Conservation (phyloP, 768 basidiomycete species). For the Kwoniella bestiolae region DNA sequence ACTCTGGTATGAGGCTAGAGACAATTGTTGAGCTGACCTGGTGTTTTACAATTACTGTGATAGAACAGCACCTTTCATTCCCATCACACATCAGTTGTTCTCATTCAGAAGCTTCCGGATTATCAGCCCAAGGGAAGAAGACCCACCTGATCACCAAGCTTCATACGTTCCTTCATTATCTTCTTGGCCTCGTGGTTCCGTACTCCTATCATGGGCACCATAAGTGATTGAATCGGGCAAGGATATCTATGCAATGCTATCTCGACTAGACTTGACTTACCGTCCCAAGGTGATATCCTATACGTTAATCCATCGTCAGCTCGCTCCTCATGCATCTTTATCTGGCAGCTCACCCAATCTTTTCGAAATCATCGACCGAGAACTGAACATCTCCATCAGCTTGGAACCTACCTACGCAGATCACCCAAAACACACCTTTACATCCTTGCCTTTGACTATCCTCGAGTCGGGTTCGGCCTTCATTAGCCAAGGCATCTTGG, state of each 20-base stretch:
- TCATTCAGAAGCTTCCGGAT: not conserved
- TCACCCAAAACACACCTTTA: slow-evolving; percentile 49
- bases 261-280: slow-evolving; percentile 25
- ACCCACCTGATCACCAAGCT: slow-evolving; percentile 51
- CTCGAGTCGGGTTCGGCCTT: slow-evolving; percentile 58
- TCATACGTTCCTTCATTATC: slow-evolving; percentile 57
- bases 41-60: slow-evolving; percentile 54
- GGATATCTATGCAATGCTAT: no score
- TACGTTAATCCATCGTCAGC: not conserved
- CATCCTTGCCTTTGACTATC: slow-evolving; percentile 58
- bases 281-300: slow-evolving; percentile 54
- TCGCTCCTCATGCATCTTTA: no score
- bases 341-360: slow-evolving; percentile 39
- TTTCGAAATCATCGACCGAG: slow-evolving; percentile 57
- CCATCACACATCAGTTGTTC: not conserved
- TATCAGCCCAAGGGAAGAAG: not conserved
- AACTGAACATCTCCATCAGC: slow-evolving; percentile 42
- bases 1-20: not conserved
- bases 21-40: slow-evolving; percentile 33
- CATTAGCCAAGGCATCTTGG: slow-evolving; percentile 55
- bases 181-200: slow-evolving; percentile 55
- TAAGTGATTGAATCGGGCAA: not conserved
- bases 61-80: slow-evolving; percentile 55
- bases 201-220: slow-evolving; percentile 38
- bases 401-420: no score